phyloP scores from a whole-genome alignment of 192 early-diverging fungal genomes.

The Coemansia sp. region DNA sequence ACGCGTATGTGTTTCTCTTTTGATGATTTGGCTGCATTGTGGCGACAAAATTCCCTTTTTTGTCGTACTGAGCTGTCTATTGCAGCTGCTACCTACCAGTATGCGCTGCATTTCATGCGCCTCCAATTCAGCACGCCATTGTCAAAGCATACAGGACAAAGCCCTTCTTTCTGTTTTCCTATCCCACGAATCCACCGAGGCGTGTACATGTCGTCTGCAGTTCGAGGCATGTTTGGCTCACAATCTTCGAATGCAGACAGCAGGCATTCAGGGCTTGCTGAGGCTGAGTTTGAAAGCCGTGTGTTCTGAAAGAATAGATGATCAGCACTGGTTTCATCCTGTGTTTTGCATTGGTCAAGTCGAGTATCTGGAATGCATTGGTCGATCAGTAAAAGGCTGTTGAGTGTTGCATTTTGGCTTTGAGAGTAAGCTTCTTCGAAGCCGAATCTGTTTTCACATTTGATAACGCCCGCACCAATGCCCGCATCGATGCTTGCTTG shows the following conservation, averaged over 20 bases:
- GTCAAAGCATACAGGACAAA: conserved; percentile 51
- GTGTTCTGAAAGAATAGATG: neutral
- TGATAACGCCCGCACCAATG: conserved; percentile 10
- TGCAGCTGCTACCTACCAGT: conserved; percentile 41
- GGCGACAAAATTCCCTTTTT: no score
- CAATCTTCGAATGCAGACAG: conserved; percentile 5
- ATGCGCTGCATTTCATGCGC: conserved; percentile 58
- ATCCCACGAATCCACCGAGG: conserved; percentile 56
- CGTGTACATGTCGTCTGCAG: conserved; percentile 52
- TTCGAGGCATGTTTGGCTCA: conserved; percentile 40
- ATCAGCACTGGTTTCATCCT: neutral
- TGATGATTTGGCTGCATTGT: no score
- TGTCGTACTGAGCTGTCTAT: neutral
- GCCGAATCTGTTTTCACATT: neutral
- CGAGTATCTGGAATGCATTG: neutral
- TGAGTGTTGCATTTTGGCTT: neutral
- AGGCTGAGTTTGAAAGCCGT: conserved; percentile 9
- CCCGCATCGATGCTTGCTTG: conserved; percentile 14
- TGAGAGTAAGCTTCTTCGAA: neutral
- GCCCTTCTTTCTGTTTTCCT: conserved; percentile 51
- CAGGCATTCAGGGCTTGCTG: neutral
- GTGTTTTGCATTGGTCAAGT: neutral
- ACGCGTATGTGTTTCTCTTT: neutral
- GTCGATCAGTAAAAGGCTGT: neutral
- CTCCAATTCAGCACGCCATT: conserved; percentile 38